These are phyloP conservation scores for Trichosphaerium sp. DNA, from an alignment of 78 protist genomes.

Conservation along the genomic window DNA sequence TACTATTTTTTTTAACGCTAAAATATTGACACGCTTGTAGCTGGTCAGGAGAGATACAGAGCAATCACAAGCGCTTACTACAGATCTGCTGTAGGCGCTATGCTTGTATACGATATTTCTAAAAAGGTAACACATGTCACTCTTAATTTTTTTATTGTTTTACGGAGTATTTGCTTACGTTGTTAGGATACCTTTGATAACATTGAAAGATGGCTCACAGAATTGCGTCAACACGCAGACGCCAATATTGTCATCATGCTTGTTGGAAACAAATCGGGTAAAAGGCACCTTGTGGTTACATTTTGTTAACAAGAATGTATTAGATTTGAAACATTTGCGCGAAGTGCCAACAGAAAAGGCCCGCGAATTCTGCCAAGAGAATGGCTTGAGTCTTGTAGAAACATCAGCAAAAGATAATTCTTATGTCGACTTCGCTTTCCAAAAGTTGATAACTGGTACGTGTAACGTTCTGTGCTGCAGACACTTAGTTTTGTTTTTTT, in stretches of 20 bases:
- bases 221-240: constrained; percentile 44
- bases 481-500: too few species aligned
- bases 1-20: too few species aligned
- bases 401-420: too few species aligned
- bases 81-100: constrained; percentile 86
- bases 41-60: constrained; percentile 64
- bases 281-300: too few species aligned
- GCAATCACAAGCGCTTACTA: constrained; percentile 71
- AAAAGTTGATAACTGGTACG: too few species aligned
- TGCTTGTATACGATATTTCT: constrained; percentile 70
- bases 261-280: constrained; percentile 95
- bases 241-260: constrained; percentile 90
- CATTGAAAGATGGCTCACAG: constrained; percentile 58
- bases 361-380: constrained; percentile 45
- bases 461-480: too few species aligned
- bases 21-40: too few species aligned
- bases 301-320: too few species aligned
- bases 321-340: constrained; percentile 50
- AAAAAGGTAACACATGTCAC: background rate
- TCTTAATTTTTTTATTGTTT: background rate
- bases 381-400: constrained; percentile 46
- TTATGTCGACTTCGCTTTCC: too few species aligned
- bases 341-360: constrained; percentile 64
- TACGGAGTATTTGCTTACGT: background rate
- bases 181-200: constrained; percentile 52